Evolutionary conservation across 305 asterid species (phyloP).

Genomic region (Vinca major): DNA sequence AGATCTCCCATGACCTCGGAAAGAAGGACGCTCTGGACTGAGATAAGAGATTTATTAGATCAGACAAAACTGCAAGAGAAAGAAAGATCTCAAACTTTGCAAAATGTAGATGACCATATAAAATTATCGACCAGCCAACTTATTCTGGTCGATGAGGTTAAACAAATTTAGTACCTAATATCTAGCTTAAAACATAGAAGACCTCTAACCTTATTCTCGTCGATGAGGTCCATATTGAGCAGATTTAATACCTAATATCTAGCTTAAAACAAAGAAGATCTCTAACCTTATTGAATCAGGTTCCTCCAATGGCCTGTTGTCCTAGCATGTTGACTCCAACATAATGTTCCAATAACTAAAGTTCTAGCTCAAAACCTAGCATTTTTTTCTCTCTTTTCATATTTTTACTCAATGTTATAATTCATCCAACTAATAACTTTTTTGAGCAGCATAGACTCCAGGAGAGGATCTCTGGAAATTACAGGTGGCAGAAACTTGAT

Average conservation of each 20-base stretch:
- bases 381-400: neutral
- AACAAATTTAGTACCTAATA: too few relatives aligned
- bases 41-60: constrained; percentile 23
- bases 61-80: neutral
- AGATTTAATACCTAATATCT: too few relatives aligned
- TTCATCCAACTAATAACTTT: neutral
- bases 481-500: neutral
- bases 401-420: too few relatives aligned
- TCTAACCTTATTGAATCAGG: neutral
- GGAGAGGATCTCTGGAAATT: neutral
- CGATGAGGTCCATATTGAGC: too few relatives aligned
- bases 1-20: constrained; percentile 70
- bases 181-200: too few relatives aligned
- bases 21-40: constrained; percentile 88
- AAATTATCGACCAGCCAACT: neutral
- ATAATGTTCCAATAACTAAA: neutral
- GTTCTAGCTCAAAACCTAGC: neutral
- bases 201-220: too few relatives aligned
- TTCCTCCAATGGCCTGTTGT: neutral
- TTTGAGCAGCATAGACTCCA: neutral
- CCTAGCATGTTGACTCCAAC: neutral
- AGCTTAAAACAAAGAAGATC: neutral
- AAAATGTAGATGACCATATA: neutral
- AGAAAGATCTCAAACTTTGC: neutral
- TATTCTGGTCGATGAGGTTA: neutral